Base-by-base conservation (phyloP, 2,329 filamentous ascomycete genomes). In the Colletotrichum liriopes region DNA sequence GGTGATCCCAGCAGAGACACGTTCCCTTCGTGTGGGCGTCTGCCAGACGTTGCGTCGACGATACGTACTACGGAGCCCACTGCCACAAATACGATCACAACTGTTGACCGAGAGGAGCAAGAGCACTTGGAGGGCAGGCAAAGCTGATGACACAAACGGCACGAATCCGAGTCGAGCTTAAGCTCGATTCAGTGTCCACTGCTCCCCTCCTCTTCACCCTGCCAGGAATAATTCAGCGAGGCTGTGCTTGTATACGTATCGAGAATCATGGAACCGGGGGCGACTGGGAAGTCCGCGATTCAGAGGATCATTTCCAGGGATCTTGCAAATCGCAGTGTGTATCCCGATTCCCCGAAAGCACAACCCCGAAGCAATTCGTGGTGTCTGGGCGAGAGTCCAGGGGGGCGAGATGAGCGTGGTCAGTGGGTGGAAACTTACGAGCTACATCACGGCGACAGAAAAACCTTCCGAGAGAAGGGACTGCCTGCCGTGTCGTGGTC, bases 231-330 rank as follows among this genome's bases (percentile, higher is more conserved):
- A 23, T 32, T 29, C 65, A 54, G 52, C 65, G 69, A 72, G 69
- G 69, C 65, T 64, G 69, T 72, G 69, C 69, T 67, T 67, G 63
- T 63, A 67, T 68, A 59, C 65, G 65, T 64, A 72, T 64, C 65
- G 59, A 62, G 54, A 64, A 68, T 54, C 69, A 39, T 72, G 58
- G 69, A 59, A 45, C 52, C 32, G 58, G 35, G 35, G 45, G 5
- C 26, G 54, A 59, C 69, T 47, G 26, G 43, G 64, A 55, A 56
- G 54, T 52, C 67, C 67, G 70, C 66, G 70, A 73, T 73, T 73
- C 70, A 71, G 60, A 73, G 71, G 71, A 71, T 73, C 66, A 71
- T 61, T 56, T 62, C 49, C 71, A 70, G 67, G 71, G 71, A 73
- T 73, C 66, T 71, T 73, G 71, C 71, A 73, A 73, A 73, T 73